Percentiles rank a stretch among this genome's conserved stretches.
Evolutionary conservation across 2,329 filamentous ascomycete species (phyloP).

Genomic region (Colletotrichum endophyticum): DNA sequence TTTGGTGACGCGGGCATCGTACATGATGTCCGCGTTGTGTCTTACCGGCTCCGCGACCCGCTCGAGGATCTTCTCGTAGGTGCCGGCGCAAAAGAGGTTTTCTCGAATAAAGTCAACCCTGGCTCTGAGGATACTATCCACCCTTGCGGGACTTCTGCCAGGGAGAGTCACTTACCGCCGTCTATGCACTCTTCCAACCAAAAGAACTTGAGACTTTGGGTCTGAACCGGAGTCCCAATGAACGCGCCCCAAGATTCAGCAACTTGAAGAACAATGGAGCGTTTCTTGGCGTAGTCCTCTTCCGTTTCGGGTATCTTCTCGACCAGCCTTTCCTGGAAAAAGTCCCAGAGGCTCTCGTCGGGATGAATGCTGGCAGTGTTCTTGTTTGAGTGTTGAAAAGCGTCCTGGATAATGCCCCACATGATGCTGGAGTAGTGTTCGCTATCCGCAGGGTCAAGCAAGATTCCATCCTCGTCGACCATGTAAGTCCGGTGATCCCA

Average conservation of each 20-base stretch:
- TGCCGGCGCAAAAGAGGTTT: constrained; percentile 65
- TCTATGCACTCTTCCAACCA: constrained; percentile 82
- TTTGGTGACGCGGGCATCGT: constrained; percentile 50
- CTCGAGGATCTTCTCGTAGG: constrained; percentile 63
- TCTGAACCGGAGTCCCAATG: constrained; percentile 67
- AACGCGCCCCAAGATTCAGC: constrained; percentile 75
- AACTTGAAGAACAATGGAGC: constrained; percentile 53
- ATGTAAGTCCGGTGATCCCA: constrained; percentile 60
- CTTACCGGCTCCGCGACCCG: constrained; percentile 62
- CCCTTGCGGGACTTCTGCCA: background rate
- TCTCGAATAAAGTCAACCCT: constrained; percentile 39
- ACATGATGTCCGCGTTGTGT: constrained; percentile 58
- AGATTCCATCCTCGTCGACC: constrained; percentile 60
- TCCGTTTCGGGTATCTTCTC: constrained; percentile 52
- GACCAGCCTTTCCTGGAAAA: constrained; percentile 50
- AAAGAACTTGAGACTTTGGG: constrained; percentile 76
- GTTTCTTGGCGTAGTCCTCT: constrained; percentile 41
- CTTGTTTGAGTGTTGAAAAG: constrained; percentile 70
- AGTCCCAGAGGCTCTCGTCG: constrained; percentile 57
- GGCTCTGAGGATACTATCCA: background rate
- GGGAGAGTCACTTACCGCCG: constrained; percentile 53
- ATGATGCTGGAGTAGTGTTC: constrained; percentile 56
- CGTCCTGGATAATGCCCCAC: constrained; percentile 72
- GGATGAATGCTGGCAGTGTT: constrained; percentile 52
- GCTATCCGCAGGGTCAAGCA: constrained; percentile 51